Conservation (phyloP, 352 stramenopile genomes). For the Plasmopara viticola region DNA sequence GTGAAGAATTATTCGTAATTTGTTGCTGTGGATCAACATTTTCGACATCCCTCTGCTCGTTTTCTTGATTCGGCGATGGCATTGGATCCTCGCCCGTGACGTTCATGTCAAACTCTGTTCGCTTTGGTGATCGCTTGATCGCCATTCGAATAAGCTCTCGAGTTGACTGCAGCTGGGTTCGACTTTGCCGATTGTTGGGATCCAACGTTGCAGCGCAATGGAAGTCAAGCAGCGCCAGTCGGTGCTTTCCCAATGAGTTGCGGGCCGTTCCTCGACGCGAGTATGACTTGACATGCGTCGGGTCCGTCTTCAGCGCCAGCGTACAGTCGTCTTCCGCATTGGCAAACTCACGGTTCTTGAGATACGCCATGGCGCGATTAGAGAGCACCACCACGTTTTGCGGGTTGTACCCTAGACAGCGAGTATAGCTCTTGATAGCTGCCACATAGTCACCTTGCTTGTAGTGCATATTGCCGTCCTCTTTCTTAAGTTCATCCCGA, state of each 20-base stretch:
- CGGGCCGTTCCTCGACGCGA: constrained; percentile 76
- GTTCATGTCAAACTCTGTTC: constrained; percentile 45
- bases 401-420: constrained; percentile 64
- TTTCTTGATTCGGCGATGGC: not conserved
- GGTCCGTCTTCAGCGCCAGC: constrained; percentile 72
- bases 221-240: constrained; percentile 80
- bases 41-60: constrained; percentile 4
- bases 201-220: constrained; percentile 54
- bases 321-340: constrained; percentile 89
- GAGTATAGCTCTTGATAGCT: constrained; percentile 87
- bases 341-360: constrained; percentile 83
- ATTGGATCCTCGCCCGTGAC: constrained; percentile 21
- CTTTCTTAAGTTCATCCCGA: constrained; percentile 69
- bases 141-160: constrained; percentile 55
- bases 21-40: constrained; percentile 7
- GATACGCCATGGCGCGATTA: constrained; percentile 87
- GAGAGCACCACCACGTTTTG: constrained; percentile 75
- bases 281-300: constrained; percentile 81
- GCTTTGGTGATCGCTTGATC: constrained; percentile 61
- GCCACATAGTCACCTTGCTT: constrained; percentile 78
- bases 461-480: constrained; percentile 92
- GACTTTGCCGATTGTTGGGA: constrained; percentile 63
- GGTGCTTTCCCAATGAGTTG: constrained; percentile 82
- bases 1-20: constrained; percentile 1
- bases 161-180: constrained; percentile 48